These are phyloP conservation scores for Mycena crocata DNA, from an alignment of 768 basidiomycete species.

Conservation along the genomic window DNA sequence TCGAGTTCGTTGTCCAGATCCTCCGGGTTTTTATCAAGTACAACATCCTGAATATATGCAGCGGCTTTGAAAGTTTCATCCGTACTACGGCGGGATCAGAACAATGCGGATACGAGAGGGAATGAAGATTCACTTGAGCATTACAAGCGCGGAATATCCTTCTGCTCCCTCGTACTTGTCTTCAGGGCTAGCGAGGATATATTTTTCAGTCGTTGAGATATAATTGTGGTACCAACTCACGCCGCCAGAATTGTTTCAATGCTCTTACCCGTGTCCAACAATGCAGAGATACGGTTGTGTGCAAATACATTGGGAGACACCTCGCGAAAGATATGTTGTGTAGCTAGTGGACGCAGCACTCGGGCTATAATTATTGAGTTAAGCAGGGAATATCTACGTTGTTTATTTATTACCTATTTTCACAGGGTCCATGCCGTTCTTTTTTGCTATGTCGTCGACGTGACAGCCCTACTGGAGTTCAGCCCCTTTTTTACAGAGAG, in stretches of 20 bases:
- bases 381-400: neutral
- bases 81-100: constrained; percentile 2
- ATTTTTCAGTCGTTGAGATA: neutral
- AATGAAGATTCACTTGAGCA: neutral
- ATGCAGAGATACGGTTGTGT: constrained; percentile 37
- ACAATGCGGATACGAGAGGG: neutral
- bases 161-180: constrained; percentile 36
- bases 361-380: constrained; percentile 33
- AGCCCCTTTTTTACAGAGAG: neutral
- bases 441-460: constrained; percentile 43
- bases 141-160: constrained; percentile 36
- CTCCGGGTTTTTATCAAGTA: constrained; percentile 30
- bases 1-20: constrained; percentile 31
- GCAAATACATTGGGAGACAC: constrained; percentile 44
- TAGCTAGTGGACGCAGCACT: constrained; percentile 42
- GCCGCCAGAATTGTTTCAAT: constrained; percentile 3
- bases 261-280: constrained; percentile 34
- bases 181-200: constrained; percentile 21
- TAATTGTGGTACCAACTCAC: neutral
- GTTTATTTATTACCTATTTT: constrained; percentile 38
- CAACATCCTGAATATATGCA: constrained; percentile 34
- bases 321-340: constrained; percentile 45
- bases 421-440: constrained; percentile 32
- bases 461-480: constrained; percentile 39
- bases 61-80: constrained; percentile 37